Percentiles rank a stretch among this genome's conserved stretches.
Conservation (phyloP, 2,329 filamentous ascomycete species). For the Diaporthe humulicola region DNA sequence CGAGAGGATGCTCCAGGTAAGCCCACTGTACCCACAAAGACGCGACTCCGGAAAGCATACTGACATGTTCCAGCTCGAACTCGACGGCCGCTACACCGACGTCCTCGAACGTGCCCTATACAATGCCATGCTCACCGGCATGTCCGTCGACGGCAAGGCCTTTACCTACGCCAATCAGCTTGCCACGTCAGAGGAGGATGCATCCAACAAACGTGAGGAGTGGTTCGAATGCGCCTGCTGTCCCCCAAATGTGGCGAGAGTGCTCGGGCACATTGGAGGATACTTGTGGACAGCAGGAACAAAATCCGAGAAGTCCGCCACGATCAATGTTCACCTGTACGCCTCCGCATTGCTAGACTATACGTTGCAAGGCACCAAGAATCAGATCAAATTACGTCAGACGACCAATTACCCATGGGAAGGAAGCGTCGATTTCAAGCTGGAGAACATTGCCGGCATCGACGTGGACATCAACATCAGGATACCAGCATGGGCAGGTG, state of each 20-base stretch:
- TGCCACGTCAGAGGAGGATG: conserved; percentile 63
- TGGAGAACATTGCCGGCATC: conserved; percentile 50
- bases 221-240: conserved; percentile 74
- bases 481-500: conserved; percentile 66
- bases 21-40: no score
- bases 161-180: conserved; percentile 75
- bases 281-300: conserved; percentile 64
- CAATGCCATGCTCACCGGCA: conserved; percentile 70
- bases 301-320: conserved; percentile 7
- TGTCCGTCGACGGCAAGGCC: conserved; percentile 66
- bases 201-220: conserved; percentile 61
- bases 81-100: conserved; percentile 67
- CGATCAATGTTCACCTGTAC: conserved; percentile 67
- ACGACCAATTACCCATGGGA: conserved; percentile 69
- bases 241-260: conserved; percentile 68
- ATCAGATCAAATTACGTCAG: conserved; percentile 58
- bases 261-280: conserved; percentile 68
- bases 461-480: conserved; percentile 60
- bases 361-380: conserved; percentile 45
- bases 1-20: conserved; percentile 65
- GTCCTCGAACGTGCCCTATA: conserved; percentile 72
- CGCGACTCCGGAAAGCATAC: neutral
- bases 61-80: conserved; percentile 48
- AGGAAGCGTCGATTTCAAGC: conserved; percentile 61
- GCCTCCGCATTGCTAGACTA: conserved; percentile 60